These are phyloP conservation scores for Lecanosticta acicola DNA, from an alignment of 2,329 filamentous ascomycete species.

Conservation along the genomic window DNA sequence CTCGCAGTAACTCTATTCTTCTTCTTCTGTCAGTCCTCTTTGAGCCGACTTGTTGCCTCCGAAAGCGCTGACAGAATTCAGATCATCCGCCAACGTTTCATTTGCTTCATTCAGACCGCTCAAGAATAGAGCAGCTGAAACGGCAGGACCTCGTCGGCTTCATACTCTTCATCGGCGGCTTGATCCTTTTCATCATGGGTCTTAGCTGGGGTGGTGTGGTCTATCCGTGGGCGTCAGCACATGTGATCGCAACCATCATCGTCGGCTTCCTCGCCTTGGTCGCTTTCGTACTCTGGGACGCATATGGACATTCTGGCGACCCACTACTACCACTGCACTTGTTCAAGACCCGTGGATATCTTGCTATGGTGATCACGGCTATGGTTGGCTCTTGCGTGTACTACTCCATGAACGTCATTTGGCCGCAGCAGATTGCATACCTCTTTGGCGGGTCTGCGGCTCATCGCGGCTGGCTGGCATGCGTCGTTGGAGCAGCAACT, in stretches of 20 bases:
- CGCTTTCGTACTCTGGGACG: conserved; percentile 11
- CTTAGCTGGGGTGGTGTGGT: conserved; percentile 18
- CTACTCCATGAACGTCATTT: conserved; percentile 23
- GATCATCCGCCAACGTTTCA: conserved; percentile 5
- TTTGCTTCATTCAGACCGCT: conserved; percentile 2
- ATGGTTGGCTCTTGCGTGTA: conserved; percentile 32
- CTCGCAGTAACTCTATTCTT: conserved; percentile 2
- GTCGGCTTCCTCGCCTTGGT: conserved; percentile 11
- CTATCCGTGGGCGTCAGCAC: conserved; percentile 17
- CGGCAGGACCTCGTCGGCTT: conserved; percentile 1
- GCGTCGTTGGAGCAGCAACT: conserved; percentile 2
- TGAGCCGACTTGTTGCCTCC: background rate
- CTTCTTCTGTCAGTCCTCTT: conserved; percentile 1
- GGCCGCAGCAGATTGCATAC: conserved; percentile 9
- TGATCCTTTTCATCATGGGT: conserved; percentile 21
- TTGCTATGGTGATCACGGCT: conserved; percentile 30
- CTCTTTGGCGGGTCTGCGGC: conserved; percentile 2
- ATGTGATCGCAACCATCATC: conserved; percentile 14
- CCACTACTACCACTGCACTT: conserved; percentile 28
- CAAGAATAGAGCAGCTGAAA: conserved; percentile 3
- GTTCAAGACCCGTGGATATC: conserved; percentile 27
- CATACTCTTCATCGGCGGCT: conserved; percentile 13
- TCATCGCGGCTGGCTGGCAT: conserved; percentile 4
- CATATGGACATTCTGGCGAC: conserved; percentile 12
- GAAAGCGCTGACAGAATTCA: background rate